These are phyloP conservation scores for Beauveria sp. DNA, from an alignment of 2,329 filamentous ascomycete genomes.

Conservation along the genomic window DNA sequence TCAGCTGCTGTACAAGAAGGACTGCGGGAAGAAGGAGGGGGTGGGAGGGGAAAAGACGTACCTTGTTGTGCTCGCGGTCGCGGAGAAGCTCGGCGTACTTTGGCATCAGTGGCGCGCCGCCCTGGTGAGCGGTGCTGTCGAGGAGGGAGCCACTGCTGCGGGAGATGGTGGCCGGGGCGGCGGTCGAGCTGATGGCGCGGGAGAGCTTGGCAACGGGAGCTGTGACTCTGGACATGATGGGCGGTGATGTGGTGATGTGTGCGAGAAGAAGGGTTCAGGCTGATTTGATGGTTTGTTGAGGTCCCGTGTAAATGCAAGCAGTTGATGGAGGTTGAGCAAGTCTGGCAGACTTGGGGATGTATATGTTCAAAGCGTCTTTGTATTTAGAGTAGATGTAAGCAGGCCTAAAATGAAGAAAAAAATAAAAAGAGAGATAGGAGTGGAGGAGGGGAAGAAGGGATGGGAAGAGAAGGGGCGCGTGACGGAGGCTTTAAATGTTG, in stretches of 20 bases:
- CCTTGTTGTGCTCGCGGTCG: conserved; percentile 36
- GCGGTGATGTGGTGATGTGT: neutral
- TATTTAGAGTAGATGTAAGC: neutral
- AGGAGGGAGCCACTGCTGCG: conserved; percentile 28
- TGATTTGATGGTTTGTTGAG: neutral
- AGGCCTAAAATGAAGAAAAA: neutral
- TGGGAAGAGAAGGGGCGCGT: neutral
- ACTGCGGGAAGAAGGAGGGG: neutral
- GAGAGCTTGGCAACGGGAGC: conserved; percentile 42
- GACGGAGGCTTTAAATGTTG: neutral
- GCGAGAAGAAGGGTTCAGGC: neutral
- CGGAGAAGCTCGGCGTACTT: conserved; percentile 41
- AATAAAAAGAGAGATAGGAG: neutral
- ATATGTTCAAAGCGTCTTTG: neutral
- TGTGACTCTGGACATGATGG: conserved; percentile 42
- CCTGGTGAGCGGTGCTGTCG: conserved; percentile 26
- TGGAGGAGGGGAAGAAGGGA: neutral
- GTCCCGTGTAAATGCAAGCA: neutral
- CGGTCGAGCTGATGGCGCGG: conserved; percentile 31
- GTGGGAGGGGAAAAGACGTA: conserved; percentile 20
- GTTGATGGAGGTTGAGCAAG: neutral
- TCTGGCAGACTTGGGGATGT: neutral
- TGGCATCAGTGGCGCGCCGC: conserved; percentile 34
- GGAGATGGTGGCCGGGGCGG: conserved; percentile 30
- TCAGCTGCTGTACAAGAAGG: neutral